phyloP scores from a whole-genome alignment of 306 rosid species.

The Oxytropis ochrocephala region DNA sequence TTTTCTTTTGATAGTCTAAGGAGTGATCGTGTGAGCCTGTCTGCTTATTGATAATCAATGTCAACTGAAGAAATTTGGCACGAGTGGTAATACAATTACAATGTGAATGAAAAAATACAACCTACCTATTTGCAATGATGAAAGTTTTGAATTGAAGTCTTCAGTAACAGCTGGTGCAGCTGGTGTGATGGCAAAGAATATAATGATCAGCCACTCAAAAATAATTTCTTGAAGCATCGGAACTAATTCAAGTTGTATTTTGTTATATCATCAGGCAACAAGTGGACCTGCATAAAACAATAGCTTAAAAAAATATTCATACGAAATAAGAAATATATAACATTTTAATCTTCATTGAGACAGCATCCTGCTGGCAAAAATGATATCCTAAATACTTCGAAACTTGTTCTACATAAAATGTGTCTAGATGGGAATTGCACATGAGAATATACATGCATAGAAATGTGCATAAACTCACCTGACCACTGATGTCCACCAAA shows the following conservation, averaged over 20 bases:
- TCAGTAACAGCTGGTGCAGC: conserved; percentile 63
- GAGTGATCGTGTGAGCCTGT: not conserved
- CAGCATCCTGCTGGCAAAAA: not conserved
- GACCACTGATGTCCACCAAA: conserved; percentile 71
- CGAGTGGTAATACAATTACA: not conserved
- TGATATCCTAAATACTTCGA: not conserved
- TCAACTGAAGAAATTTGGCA: not conserved
- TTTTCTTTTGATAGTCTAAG: not conserved
- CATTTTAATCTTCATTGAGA: not conserved
- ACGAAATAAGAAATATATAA: not conserved
- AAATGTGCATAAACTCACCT: conserved; percentile 49
- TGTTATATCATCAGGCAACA: conserved; percentile 66
- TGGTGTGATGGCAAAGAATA: conserved; percentile 72
- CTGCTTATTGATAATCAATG: not conserved
- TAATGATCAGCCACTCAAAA: conserved; percentile 76
- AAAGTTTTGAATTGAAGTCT: conserved; percentile 83
- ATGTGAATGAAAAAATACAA: conserved; percentile 1
- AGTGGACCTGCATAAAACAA: conserved; percentile 47
- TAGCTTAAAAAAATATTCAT: not conserved
- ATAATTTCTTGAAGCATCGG: conserved; percentile 85
- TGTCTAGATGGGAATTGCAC: not conserved
- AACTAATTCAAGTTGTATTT: conserved; percentile 64
- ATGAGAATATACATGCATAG: not conserved
- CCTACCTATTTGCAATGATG: conserved; percentile 81
- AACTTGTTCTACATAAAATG: conserved; percentile 9